A percentile compares a stretch with the other conserved stretches of the same genome.
Evolutionary conservation across 23 red algal genomes (phyloP).

Genomic region (Gracilaria vermiculophylla): DNA sequence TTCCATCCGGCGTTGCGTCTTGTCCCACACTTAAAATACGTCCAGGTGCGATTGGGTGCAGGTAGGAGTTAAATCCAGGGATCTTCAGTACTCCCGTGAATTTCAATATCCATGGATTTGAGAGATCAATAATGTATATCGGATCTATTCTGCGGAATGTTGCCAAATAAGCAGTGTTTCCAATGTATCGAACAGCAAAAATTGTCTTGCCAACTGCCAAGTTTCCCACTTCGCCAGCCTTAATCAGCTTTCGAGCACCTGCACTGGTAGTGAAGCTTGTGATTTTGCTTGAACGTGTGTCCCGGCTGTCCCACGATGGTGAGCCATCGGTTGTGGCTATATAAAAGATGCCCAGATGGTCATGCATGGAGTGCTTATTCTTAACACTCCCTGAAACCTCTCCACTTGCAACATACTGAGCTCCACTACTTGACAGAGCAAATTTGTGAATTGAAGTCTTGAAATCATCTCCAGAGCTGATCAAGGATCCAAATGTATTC

Average conservation of each 20-base stretch:
- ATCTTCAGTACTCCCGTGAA: slow-evolving; percentile 68
- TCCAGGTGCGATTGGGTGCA: slow-evolving; percentile 31
- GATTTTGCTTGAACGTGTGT: slow-evolving; percentile 34
- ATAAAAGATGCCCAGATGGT: slow-evolving; percentile 38
- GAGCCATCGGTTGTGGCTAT: slow-evolving; percentile 69
- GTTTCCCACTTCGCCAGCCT: slow-evolving; percentile 51
- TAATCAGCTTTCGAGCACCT: background rate
- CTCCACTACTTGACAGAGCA: background rate
- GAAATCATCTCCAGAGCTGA: slow-evolving; percentile 14
- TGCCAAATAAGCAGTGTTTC: slow-evolving; percentile 48
- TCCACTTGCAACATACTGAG: slow-evolving; percentile 50
- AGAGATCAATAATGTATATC: slow-evolving; percentile 52
- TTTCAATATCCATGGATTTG: slow-evolving; percentile 32
- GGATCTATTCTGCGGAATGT: slow-evolving; percentile 67
- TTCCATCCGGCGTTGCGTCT: slow-evolving; percentile 32
- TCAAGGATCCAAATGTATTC: background rate
- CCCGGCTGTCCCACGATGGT: slow-evolving; percentile 46
- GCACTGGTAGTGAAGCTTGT: background rate
- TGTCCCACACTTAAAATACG: slow-evolving; percentile 65
- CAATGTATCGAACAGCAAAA: slow-evolving; percentile 54
- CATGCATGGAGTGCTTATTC: slow-evolving; percentile 71
- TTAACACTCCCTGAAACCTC: slow-evolving; percentile 40
- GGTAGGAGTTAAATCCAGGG: slow-evolving; percentile 59
- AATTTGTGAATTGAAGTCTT: slow-evolving; percentile 56
- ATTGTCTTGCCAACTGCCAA: slow-evolving; percentile 57